Evolutionary conservation across 306 rosid species (phyloP), one percentile per base, ranked within the genome.

Genomic region (Inga leiocalycina): DNA sequence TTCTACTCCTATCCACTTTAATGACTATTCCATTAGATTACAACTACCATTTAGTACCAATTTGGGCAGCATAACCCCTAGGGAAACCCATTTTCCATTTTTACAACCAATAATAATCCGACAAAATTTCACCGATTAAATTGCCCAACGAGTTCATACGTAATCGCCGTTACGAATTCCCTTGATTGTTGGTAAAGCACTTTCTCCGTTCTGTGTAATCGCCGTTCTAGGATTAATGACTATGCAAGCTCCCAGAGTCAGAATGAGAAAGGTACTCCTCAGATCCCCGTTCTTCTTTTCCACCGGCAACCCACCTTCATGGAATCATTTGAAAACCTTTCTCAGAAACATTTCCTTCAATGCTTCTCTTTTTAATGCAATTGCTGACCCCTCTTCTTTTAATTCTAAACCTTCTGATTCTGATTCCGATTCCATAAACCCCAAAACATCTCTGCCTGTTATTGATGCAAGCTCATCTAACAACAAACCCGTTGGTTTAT

Each of bases 391-490:
- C 4, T 20, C 75, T 73, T 57, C 65, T 20, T 57, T 32, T 8
- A 20, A 20, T n/a, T 57, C 52, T 5, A 10, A 52, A 17, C 61
- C 85, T 76, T 45, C 34, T n/a, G 80, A 78, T 81, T 72, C 83
- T 24, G 81, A 57, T 82, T 82, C 90, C 20, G 83, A 57, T 82
- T 82, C 90, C 20, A 35, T 45, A 35, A 44, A 80, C 64, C 48
- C 76, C 22, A 14, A 80, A 61, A 34, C 6, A n/a, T 59, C 85
- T 3, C 54, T 10, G 64, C 67, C 77, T 72, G 17, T 24, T 5
- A 92, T 94, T 61, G 97, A 94, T 80, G 97, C 94, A 6, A 88
- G 93, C 2, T 88, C 94, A 80, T 87, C 95, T 2, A 91, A 91
- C 82, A 84, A 93, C 37, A 94, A 91, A 81, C 95, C 95, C 8